phyloP scores from a whole-genome alignment of 352 stramenopile species.

The Plasmopara viticola region DNA sequence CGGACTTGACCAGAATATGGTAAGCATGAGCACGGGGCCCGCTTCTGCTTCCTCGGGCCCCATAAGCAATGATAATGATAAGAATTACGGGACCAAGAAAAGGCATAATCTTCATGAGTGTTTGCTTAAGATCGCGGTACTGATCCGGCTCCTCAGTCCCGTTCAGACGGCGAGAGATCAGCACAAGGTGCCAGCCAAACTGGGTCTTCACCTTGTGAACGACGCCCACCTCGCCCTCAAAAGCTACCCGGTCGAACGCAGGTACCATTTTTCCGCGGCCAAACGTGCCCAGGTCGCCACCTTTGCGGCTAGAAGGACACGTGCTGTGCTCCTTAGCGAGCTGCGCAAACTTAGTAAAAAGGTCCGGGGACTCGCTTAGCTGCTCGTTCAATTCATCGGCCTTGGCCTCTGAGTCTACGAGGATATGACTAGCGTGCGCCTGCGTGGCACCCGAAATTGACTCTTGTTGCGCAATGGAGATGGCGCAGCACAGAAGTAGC shows the following conservation, averaged over 20 bases:
- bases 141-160: conserved; percentile 31
- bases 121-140: conserved; percentile 30
- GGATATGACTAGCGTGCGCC: conserved; percentile 75
- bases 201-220: conserved; percentile 79
- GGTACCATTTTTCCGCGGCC: conserved; percentile 64
- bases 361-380: conserved; percentile 40
- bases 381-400: conserved; percentile 53
- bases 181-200: conserved; percentile 62
- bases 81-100: conserved; percentile 49
- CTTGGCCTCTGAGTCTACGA: conserved; percentile 64
- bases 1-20: conserved; percentile 59
- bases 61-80: conserved; percentile 43
- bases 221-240: conserved; percentile 32
- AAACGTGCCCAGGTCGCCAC: conserved; percentile 63
- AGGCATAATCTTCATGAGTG: conserved; percentile 36
- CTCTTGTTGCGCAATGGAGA: conserved; percentile 7
- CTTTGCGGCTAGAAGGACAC: conserved; percentile 57
- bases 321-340: conserved; percentile 65
- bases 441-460: conserved; percentile 21
- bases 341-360: conserved; percentile 55
- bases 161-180: conserved; percentile 49
- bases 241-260: conserved; percentile 76
- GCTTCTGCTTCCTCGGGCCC: conserved; percentile 20
- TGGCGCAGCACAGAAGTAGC: conserved; percentile 18
- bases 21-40: conserved; percentile 39